Evolutionary conservation across 2,329 filamentous ascomycete genomes (phyloP).

Genomic region (Penicillium sp.): DNA sequence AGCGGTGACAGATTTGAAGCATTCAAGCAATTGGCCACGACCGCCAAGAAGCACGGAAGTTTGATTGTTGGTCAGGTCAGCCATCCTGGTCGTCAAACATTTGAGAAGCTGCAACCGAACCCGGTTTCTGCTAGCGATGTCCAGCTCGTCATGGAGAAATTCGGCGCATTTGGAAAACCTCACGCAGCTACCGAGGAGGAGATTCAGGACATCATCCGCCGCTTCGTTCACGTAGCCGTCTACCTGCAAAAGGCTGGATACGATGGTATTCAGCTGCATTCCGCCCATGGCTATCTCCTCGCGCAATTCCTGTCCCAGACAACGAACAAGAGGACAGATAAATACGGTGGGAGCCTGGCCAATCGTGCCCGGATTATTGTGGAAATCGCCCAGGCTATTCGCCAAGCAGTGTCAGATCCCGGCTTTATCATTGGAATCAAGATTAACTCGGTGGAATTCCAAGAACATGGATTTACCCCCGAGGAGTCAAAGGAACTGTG

Average conservation of each 20-base stretch:
- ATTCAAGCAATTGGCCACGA: slow-evolving; percentile 20
- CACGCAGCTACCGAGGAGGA: slow-evolving; percentile 14
- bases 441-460: slow-evolving; percentile 12
- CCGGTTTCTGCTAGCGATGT: slow-evolving; percentile 23
- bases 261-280: slow-evolving; percentile 21
- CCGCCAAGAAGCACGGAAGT: slow-evolving; percentile 23
- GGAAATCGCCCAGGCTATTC: slow-evolving; percentile 19
- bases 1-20: slow-evolving; percentile 18
- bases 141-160: slow-evolving; percentile 17
- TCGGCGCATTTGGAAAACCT: slow-evolving; percentile 20
- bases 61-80: slow-evolving; percentile 24
- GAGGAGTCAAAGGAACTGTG: slow-evolving; percentile 32
- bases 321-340: slow-evolving; percentile 18
- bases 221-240: slow-evolving; percentile 22
- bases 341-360: slow-evolving; percentile 21
- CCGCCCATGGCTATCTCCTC: slow-evolving; percentile 23
- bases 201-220: slow-evolving; percentile 17
- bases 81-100: slow-evolving; percentile 25
- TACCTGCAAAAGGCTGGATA: slow-evolving; percentile 21
- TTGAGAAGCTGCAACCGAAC: slow-evolving; percentile 21
- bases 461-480: slow-evolving; percentile 2
- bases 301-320: slow-evolving; percentile 19
- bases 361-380: slow-evolving; percentile 23
- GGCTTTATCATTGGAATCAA: slow-evolving; percentile 18
- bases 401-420: slow-evolving; percentile 12